Evolutionary conservation across 2,329 filamentous ascomycete genomes (phyloP), one percentile per base, ranked within the genome.

Genomic region (Leptoxyphium fumago): DNA sequence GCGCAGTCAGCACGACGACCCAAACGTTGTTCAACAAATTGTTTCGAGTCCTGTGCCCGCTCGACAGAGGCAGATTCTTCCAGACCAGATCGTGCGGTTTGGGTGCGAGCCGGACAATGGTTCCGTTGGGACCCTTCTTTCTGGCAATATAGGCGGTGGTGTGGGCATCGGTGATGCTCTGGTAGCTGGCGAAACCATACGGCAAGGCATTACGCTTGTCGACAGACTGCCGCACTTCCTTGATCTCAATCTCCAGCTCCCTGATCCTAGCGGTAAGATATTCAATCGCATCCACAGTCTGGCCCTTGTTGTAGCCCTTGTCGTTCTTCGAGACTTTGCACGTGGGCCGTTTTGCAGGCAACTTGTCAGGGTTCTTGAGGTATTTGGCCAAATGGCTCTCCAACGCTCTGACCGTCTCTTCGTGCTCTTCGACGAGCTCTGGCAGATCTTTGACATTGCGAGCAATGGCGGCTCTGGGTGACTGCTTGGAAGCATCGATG

Each of bases 171-270:
- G 80, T 73, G 44, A 98, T 93, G 38, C 80, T 81, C 38, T 89
- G 79, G 65, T 91, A 98, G 55, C 86, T 95, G 8, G 89, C 88
- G 60, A 98, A 98, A 0, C 91, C 91, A 58, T 88, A 98, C 0
- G 85, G 74, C 74, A 94, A 82, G 13, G 88, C 82, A 59, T 89
- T 85, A 41, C 88, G 79, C 61, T 81, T 86, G 63, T 96, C 89
- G 7, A 98, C 79, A 1, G 78, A 79, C 34, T 78, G 74, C 10
- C 91, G 78, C 1, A 88, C 82, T 49, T 91, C 78, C 57, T 83
- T 85, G 63, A 98, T 87, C 58, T 93, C 77, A 10, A 78, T 63
- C 60, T 96, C 89, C 30, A 98, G 72, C 40, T 80, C 73, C 52
- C 79, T 78, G 57, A 98, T 95, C 14, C 88, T 80, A 43, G 82